Evolutionary conservation across 2,329 filamentous ascomycete species (phyloP).

Genomic region (Didymosphaeria variabile): DNA sequence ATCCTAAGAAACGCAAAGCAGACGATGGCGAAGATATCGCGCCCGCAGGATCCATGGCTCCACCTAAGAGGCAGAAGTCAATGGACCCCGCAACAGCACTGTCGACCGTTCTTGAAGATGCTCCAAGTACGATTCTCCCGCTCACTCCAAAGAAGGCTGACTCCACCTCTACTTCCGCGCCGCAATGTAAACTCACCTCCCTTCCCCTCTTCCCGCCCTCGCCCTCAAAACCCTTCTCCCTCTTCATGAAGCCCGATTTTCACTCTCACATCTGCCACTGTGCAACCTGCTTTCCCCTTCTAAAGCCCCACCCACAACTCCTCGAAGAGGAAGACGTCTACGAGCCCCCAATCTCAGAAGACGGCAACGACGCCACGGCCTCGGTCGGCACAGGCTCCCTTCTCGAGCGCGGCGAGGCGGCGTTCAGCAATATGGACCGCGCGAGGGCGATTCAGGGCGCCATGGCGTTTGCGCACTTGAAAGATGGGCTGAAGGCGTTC

Average conservation of each 20-base stretch:
- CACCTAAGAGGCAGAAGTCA: slow-evolving; percentile 48
- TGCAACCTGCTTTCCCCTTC: slow-evolving; percentile 76
- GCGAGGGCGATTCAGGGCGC: slow-evolving; percentile 92
- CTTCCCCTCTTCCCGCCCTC: slow-evolving; percentile 64
- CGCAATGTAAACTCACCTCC: slow-evolving; percentile 67
- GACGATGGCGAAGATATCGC: slow-evolving; percentile 45
- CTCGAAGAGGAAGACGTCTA: slow-evolving; percentile 95
- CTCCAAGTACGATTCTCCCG: slow-evolving; percentile 27
- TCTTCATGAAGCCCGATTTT: slow-evolving; percentile 84
- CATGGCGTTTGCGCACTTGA: slow-evolving; percentile 97
- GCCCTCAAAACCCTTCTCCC: slow-evolving; percentile 72
- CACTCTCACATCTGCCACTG: slow-evolving; percentile 86
- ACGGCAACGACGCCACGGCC: slow-evolving; percentile 62
- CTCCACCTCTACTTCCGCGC: slow-evolving; percentile 5
- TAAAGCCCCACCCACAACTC: slow-evolving; percentile 78
- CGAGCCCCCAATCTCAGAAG: slow-evolving; percentile 81
- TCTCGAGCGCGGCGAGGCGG: slow-evolving; percentile 90
- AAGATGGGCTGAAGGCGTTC: slow-evolving; percentile 95
- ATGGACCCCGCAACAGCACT: slow-evolving; percentile 40
- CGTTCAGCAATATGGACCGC: slow-evolving; percentile 88
- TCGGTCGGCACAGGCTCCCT: slow-evolving; percentile 80
- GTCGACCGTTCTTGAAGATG: slow-evolving; percentile 48
- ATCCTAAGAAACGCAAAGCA: slow-evolving; percentile 58
- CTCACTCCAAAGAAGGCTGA: slow-evolving; percentile 38
- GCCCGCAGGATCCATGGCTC: slow-evolving; percentile 23